Evolutionary conservation across 202 grass and related monocot species (phyloP), one percentile per base, ranked within the genome.

Genomic region (Zizania palustris): DNA sequence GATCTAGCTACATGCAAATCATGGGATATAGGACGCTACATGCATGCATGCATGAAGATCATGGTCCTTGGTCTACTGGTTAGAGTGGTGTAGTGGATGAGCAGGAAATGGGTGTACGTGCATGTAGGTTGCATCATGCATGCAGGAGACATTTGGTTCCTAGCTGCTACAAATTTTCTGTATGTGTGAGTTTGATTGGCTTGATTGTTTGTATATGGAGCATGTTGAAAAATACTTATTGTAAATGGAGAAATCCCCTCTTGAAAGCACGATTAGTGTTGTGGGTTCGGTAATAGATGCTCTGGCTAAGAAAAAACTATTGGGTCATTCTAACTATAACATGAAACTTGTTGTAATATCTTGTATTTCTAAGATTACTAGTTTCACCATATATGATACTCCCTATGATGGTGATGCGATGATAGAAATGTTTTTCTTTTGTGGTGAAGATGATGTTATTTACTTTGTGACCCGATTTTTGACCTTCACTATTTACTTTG

Each of bases 281-380:
- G 42, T 99, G 63, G 55, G 71, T 9, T 88, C 90, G 16, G 80
- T 85, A 69, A 93, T 88, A 80, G 37, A 22, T 59, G 90, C 96
- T 5, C 72, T 99, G 9, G 84, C 86, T 33, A 84, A 66, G 58
- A 85, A 80, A 60, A 84, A 84, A n/a, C 58, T 99, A 40, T 14
- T 99, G 63, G 28, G 36, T 42, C 88, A 96, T 75, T 11, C 46
- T 21, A 63, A 86, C 10, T 28, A 63, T 16, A 67, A 91, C 49
- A 82, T 96, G 16, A 90, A 41, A 46, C 81, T 96, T 86, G 75
- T 72, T 6, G 90, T 96, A 7, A 82, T 86, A 65, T 90, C 92
- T 36, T 99, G 96, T 64, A 83, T 99, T 38, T 91, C 84, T 69
- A 89, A 99, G 72, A 69, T 99, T 36, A 99, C 92, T 18, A 90